These are phyloP conservation scores for Podila clonocystis DNA, from an alignment of 192 early-diverging fungal genomes.

Conservation along the genomic window DNA sequence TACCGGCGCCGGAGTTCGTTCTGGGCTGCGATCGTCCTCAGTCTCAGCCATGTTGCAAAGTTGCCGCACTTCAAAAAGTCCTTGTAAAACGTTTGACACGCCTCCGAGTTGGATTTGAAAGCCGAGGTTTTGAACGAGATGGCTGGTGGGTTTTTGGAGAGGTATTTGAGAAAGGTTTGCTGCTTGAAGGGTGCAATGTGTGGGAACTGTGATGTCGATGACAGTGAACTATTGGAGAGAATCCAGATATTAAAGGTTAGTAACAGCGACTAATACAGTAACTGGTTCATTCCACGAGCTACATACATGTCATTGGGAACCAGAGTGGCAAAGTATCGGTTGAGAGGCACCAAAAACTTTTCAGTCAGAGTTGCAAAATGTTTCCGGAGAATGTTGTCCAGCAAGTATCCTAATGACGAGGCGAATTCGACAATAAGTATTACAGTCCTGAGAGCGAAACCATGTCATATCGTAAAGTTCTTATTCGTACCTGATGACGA, in stretches of 20 bases:
- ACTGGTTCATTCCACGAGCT: neutral
- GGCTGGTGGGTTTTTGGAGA: conserved; percentile 54
- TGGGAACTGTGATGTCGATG: conserved; percentile 34
- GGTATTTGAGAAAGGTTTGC: conserved; percentile 55
- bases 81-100: conserved; percentile 83
- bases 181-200: conserved; percentile 31
- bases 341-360: conserved; percentile 94
- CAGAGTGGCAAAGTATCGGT: conserved; percentile 91
- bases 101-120: conserved; percentile 59
- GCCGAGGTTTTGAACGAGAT: conserved; percentile 59
- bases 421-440: conserved; percentile 4
- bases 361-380: conserved; percentile 95
- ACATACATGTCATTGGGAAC: conserved; percentile 73
- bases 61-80: conserved; percentile 94
- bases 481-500: conserved; percentile 64
- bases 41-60: conserved; percentile 95
- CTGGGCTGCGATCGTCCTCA: conserved; percentile 81
- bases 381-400: conserved; percentile 92
- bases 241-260: neutral
- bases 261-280: neutral
- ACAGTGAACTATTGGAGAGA: conserved; percentile 15
- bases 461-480: too few species aligned
- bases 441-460: neutral
- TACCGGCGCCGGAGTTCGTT: conserved; percentile 82
- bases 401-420: conserved; percentile 62